phyloP scores from a whole-genome alignment of 2,329 filamentous ascomycete species.

The Arthrocladium fulminans region DNA sequence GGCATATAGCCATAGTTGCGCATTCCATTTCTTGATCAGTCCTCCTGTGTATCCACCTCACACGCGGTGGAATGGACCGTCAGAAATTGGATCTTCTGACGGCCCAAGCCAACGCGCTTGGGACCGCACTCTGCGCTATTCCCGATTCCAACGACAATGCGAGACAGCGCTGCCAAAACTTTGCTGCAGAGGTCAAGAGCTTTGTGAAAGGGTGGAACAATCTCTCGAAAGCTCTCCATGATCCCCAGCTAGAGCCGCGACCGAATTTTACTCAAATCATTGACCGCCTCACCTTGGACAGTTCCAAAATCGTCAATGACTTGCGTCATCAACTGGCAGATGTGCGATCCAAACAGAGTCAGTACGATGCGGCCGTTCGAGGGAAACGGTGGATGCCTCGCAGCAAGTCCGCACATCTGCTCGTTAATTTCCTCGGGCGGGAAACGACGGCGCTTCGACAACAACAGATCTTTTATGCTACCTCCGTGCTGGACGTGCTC shows the following conservation, averaged over 20 bases:
- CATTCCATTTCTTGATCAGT: neutral
- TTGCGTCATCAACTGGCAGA: slow-evolving; percentile 2
- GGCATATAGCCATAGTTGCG: neutral
- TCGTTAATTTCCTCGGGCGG: slow-evolving; percentile 3
- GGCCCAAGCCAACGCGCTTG: slow-evolving; percentile 2
- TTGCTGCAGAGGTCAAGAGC: slow-evolving; percentile 4
- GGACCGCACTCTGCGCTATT: neutral
- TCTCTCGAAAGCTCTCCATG: slow-evolving; percentile 5
- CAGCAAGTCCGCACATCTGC: neutral
- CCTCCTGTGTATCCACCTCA: neutral
- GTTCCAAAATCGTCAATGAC: slow-evolving; percentile 6
- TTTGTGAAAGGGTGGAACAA: slow-evolving; percentile 9
- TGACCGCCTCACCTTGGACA: slow-evolving; percentile 3
- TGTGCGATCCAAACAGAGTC: neutral
- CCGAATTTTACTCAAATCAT: slow-evolving; percentile 4
- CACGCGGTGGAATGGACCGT: slow-evolving; percentile 6
- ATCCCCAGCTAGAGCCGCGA: slow-evolving; percentile 3
- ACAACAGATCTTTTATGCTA: slow-evolving; percentile 6
- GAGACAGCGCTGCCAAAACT: slow-evolving; percentile 4
- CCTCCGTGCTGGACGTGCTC: slow-evolving; percentile 5
- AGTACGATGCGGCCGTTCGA: slow-evolving; percentile 6
- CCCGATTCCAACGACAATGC: slow-evolving; percentile 3
- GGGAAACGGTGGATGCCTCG: neutral
- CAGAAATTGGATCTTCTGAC: slow-evolving; percentile 5
- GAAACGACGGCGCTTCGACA: slow-evolving; percentile 1